These are phyloP conservation scores for Kentomonas sorsogonicus DNA, from an alignment of 208 protist genomes.

Conservation along the genomic window DNA sequence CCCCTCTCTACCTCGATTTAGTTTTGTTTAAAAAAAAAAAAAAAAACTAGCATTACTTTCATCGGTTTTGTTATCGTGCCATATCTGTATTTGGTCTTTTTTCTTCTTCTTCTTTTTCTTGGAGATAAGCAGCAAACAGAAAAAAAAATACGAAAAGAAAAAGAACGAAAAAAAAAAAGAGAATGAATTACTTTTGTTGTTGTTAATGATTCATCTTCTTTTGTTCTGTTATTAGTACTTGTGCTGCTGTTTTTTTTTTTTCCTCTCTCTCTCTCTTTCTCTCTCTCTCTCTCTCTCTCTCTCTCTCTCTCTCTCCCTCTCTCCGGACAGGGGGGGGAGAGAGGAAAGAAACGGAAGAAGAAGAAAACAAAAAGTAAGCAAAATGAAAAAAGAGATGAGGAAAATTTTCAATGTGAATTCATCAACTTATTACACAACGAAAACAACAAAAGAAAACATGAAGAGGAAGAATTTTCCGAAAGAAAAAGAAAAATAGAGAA, in stretches of 20 bases:
- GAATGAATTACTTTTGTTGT: background rate
- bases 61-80: no score
- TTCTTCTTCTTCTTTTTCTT: no score
- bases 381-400: background rate
- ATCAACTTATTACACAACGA: no score
- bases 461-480: no score
- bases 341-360: slow-evolving; percentile 4
- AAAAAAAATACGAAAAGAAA: background rate
- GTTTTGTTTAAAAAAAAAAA: slow-evolving; percentile 8
- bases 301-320: slow-evolving; percentile 6
- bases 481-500: no score
- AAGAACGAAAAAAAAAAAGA: background rate
- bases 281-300: slow-evolving; percentile 8
- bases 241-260: background rate
- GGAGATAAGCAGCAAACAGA: background rate
- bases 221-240: background rate
- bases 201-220: background rate
- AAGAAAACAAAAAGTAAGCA: slow-evolving; percentile 11
- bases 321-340: background rate
- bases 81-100: no score
- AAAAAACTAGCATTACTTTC: background rate
- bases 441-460: no score
- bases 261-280: slow-evolving; percentile 3
- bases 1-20: slow-evolving; percentile 6
- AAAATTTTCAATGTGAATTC: no score